Percentiles rank a stretch among this genome's conserved stretches.
Conservation (phyloP, 140 eudicot genomes). For the Anethum foeniculum region DNA sequence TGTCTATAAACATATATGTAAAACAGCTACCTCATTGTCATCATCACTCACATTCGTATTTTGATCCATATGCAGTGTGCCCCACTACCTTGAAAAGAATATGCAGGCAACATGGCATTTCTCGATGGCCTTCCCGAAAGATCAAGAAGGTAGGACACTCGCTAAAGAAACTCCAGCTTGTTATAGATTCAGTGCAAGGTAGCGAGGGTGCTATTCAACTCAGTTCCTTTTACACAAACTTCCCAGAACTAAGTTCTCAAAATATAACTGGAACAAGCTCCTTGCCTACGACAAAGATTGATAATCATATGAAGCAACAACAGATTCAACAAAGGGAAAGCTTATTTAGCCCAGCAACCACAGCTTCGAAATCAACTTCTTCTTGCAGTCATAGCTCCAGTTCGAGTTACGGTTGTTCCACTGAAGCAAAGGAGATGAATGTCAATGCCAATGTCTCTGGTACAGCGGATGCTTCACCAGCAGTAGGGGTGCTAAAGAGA, state of each 20-base stretch:
- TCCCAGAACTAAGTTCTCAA: slow-evolving; percentile 47
- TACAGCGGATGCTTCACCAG: slow-evolving; percentile 13
- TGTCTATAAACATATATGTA: not conserved
- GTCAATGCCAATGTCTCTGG: slow-evolving; percentile 9
- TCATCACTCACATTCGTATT: not conserved
- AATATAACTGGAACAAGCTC: slow-evolving; percentile 22
- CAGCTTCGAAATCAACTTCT: slow-evolving; percentile 24
- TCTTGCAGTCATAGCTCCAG: slow-evolving; percentile 38
- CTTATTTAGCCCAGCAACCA: slow-evolving; percentile 14
- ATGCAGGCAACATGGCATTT: slow-evolving; percentile 64
- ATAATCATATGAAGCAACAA: slow-evolving; percentile 4
- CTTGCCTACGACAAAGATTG: slow-evolving; percentile 24
- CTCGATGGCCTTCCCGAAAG: slow-evolving; percentile 68
- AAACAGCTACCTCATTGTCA: not conserved
- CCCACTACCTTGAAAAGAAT: slow-evolving; percentile 62
- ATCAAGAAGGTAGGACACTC: slow-evolving; percentile 69
- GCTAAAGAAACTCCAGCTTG: slow-evolving; percentile 49
- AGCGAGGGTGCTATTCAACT: slow-evolving; percentile 54
- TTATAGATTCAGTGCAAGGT: slow-evolving; percentile 64
- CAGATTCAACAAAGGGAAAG: slow-evolving; percentile 17
- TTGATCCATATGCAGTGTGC: slow-evolving; percentile 37
- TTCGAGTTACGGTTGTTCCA: slow-evolving; percentile 30
- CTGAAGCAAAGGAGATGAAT: slow-evolving; percentile 18
- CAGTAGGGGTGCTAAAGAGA: slow-evolving; percentile 32
- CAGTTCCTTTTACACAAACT: slow-evolving; percentile 42